Evolutionary conservation across 2,329 filamentous ascomycete genomes (phyloP).

Genomic region (Ophiostoma himal-ulmi): DNA sequence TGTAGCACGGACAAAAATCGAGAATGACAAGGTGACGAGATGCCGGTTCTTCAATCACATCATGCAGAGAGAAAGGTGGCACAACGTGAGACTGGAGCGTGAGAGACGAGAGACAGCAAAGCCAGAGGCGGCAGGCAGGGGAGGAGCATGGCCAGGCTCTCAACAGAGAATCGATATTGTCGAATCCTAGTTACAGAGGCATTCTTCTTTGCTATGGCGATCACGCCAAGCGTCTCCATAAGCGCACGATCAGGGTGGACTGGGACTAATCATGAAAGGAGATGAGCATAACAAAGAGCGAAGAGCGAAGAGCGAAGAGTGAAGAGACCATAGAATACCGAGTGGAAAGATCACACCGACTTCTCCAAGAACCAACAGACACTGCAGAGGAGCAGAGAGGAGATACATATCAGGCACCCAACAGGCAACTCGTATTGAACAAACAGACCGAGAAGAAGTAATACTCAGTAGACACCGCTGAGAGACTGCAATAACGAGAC

Average conservation of each 20-base stretch:
- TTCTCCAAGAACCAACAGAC: neutral
- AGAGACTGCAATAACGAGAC: neutral
- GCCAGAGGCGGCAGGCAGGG: neutral
- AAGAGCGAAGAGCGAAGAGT: neutral
- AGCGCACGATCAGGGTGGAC: neutral
- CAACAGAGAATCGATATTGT: neutral
- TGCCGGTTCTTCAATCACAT: conserved; percentile 16
- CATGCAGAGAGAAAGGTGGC: neutral
- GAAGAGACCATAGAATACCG: neutral
- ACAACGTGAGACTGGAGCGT: neutral
- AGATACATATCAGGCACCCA: neutral
- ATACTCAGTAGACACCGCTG: neutral
- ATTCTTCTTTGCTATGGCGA: neutral
- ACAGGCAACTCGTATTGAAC: neutral
- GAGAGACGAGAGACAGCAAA: neutral
- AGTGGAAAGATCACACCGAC: neutral
- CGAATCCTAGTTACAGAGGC: neutral
- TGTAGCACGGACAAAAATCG: neutral
- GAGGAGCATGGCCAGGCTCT: neutral
- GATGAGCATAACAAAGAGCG: neutral
- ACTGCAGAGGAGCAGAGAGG: neutral
- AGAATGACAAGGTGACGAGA: conserved; percentile 16
- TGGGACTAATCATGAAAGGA: neutral
- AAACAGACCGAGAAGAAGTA: neutral
- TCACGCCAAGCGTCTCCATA: neutral